Conservation (phyloP, 176 grass and related monocot species). For the Ananas comosus region DNA sequence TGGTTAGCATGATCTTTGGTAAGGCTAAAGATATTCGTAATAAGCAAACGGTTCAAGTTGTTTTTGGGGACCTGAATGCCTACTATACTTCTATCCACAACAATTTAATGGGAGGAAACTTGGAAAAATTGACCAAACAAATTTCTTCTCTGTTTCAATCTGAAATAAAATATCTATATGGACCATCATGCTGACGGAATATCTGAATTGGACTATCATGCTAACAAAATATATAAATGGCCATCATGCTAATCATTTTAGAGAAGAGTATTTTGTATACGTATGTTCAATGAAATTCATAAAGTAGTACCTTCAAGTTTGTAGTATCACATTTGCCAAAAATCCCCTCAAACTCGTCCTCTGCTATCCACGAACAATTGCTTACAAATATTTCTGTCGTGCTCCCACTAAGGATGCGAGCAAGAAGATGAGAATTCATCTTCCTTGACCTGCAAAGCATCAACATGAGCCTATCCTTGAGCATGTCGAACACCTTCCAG, state of each 20-base stretch:
- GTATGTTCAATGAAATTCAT: slow-evolving; percentile 9
- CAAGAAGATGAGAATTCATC: slow-evolving; percentile 64
- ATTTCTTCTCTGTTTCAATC: too few species aligned
- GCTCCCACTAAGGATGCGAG: slow-evolving; percentile 35
- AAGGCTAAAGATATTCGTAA: too few species aligned
- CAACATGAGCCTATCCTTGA: slow-evolving; percentile 48
- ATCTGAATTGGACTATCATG: too few species aligned
- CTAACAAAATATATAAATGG: not conserved
- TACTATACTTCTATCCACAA: too few species aligned
- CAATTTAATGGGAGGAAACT: too few species aligned
- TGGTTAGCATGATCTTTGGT: too few species aligned
- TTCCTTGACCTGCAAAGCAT: slow-evolving; percentile 61
- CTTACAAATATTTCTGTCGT: slow-evolving; percentile 40
- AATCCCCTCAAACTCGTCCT: slow-evolving; percentile 49
- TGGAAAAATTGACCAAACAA: too few species aligned
- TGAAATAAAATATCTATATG: too few species aligned
- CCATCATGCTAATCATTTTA: not conserved
- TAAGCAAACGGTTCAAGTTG: too few species aligned
- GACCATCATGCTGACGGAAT: too few species aligned
- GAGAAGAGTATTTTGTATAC: not conserved
- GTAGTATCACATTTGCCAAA: slow-evolving; percentile 46
- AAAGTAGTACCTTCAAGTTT: slow-evolving; percentile 47
- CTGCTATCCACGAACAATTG: slow-evolving; percentile 84
- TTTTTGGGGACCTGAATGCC: too few species aligned
- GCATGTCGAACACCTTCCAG: slow-evolving; percentile 59